These are phyloP conservation scores for Castanopsis chinensis DNA, from an alignment of 306 rosid genomes.

Conservation along the genomic window DNA sequence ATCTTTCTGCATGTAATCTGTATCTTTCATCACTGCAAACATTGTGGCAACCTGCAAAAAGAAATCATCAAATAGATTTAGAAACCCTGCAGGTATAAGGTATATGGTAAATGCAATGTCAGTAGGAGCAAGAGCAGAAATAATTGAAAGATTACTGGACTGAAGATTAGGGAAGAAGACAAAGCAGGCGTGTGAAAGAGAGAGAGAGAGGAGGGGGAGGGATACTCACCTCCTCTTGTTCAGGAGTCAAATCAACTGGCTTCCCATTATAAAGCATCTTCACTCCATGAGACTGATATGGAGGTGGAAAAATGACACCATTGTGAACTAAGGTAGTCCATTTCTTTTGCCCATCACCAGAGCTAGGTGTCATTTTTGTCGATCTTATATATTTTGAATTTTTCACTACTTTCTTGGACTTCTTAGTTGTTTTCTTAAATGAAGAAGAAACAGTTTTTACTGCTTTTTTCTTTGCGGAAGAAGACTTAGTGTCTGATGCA, in stretches of 20 bases:
- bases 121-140: neutral
- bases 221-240: constrained; percentile 81
- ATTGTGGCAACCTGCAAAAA: constrained; percentile 87
- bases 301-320: constrained; percentile 97
- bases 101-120: neutral
- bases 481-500: constrained; percentile 22
- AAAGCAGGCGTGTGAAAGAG: neutral
- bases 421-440: constrained; percentile 34
- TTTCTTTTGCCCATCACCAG: constrained; percentile 96
- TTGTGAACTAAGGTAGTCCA: constrained; percentile 91
- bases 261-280: constrained; percentile 77
- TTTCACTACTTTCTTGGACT: constrained; percentile 32
- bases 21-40: constrained; percentile 96
- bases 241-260: constrained; percentile 76
- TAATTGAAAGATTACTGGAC: neutral
- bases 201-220: neutral
- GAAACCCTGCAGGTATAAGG: neutral
- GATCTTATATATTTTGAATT: constrained; percentile 78
- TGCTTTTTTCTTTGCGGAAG: constrained; percentile 20
- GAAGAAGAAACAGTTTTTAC: constrained; percentile 34
- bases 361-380: constrained; percentile 66
- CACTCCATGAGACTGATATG: constrained; percentile 72
- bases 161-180: neutral
- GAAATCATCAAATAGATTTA: constrained; percentile 8
- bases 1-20: constrained; percentile 85